Evolutionary conservation across 106 monocot species (phyloP).

Genomic region (Allium sativum): DNA sequence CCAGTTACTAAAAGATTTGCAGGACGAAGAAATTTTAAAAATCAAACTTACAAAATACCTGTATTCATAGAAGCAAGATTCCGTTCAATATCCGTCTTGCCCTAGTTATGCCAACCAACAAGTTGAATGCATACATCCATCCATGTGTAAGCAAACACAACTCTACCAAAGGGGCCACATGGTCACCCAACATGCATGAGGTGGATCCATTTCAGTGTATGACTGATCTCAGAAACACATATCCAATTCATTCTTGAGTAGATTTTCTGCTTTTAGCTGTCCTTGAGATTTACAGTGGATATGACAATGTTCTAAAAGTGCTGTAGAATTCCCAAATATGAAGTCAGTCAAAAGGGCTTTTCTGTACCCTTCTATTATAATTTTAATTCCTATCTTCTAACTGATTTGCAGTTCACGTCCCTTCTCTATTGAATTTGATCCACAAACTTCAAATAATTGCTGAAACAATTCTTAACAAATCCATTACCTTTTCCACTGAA

Average conservation of each 20-base stretch:
- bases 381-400: no score
- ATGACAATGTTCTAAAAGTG: constrained; percentile 91
- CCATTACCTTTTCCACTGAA: no score
- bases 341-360: no score
- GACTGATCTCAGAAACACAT: constrained; percentile 77
- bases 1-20: background rate
- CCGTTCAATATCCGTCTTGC: constrained; percentile 73
- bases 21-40: background rate
- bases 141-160: constrained; percentile 86
- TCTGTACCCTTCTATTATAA: no score
- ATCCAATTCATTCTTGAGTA: constrained; percentile 80
- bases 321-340: constrained; percentile 92
- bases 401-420: no score
- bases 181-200: constrained; percentile 76
- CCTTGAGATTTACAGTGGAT: constrained; percentile 85
- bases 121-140: constrained; percentile 78
- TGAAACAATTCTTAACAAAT: no score
- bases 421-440: no score
- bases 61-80: constrained; percentile 85
- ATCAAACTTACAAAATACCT: constrained; percentile 30
- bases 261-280: constrained; percentile 95
- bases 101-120: constrained; percentile 92
- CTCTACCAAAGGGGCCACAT: constrained; percentile 93
- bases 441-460: no score
- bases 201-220: constrained; percentile 65